Conservation (phyloP, 2,329 filamentous ascomycete genomes). For the Ceratocystis alfenasii region DNA sequence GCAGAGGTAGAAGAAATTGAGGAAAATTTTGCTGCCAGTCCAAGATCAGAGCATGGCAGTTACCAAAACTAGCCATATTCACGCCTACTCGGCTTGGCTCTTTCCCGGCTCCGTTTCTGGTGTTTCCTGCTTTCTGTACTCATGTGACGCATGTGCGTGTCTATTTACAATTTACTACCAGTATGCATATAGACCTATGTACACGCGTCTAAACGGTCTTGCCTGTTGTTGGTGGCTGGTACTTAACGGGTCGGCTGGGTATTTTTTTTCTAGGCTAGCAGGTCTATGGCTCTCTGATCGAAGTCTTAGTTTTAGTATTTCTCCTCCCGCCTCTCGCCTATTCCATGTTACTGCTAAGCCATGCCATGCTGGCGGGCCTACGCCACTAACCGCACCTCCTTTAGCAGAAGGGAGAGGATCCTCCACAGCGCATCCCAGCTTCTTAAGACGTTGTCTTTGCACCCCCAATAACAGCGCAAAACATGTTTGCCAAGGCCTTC, state of each 20-base stretch:
- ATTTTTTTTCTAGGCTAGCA: not conserved
- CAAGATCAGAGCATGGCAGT: not conserved
- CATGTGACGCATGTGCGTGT: not conserved
- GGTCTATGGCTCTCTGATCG: no score
- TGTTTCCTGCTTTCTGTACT: not conserved
- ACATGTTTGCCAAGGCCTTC: no score
- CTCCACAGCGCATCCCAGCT: no score
- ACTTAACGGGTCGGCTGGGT: not conserved
- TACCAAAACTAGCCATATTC: not conserved
- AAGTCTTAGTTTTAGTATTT: not conserved
- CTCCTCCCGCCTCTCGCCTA: no score
- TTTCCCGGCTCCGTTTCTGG: not conserved
- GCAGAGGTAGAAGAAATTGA: not conserved
- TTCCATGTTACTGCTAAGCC: no score
- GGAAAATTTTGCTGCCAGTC: not conserved
- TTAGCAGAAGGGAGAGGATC: no score
- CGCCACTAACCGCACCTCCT: no score
- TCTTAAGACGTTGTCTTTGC: no score
- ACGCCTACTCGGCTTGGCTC: not conserved
- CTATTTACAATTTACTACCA: not conserved
- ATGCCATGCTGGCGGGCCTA: no score
- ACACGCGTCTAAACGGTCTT: conserved; percentile 5
- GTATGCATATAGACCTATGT: not conserved
- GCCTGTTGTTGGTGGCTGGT: conserved; percentile 1
- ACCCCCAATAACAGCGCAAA: no score